Conservation (phyloP, 306 rosid genomes). For the Pterocarpus santalinus region DNA sequence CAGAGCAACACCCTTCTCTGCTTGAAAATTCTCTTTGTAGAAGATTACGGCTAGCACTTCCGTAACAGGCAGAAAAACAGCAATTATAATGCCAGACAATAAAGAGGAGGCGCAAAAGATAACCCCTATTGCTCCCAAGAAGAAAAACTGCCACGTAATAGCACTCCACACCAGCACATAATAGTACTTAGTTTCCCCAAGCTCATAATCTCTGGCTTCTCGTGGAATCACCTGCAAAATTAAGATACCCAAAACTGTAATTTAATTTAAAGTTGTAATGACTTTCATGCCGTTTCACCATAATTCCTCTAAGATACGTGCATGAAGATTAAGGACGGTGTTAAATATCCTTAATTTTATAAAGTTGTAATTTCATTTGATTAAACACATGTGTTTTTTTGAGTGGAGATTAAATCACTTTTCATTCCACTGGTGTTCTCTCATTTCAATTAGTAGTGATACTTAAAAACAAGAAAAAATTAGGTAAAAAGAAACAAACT, state of each 20-base stretch:
- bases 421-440: too few relatives aligned
- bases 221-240: slow-evolving; percentile 65
- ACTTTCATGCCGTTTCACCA: too few relatives aligned
- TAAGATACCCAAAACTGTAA: not conserved
- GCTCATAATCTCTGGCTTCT: slow-evolving; percentile 69
- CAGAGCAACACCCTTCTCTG: slow-evolving; percentile 77
- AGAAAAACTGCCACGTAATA: slow-evolving; percentile 77
- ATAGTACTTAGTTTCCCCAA: slow-evolving; percentile 70
- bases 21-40: slow-evolving; percentile 70
- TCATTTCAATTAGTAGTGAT: too few relatives aligned
- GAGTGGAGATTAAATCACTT: too few relatives aligned
- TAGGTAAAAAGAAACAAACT: too few relatives aligned
- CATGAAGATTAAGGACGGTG: too few relatives aligned
- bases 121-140: slow-evolving; percentile 80
- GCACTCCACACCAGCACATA: slow-evolving; percentile 62
- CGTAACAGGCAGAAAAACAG: slow-evolving; percentile 64
- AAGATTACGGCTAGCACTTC: slow-evolving; percentile 74
- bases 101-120: slow-evolving; percentile 77
- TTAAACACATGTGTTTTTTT: too few relatives aligned
- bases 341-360: too few relatives aligned
- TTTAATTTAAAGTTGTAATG: too few relatives aligned
- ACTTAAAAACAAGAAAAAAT: too few relatives aligned
- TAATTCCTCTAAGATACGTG: too few relatives aligned
- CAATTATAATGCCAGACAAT: slow-evolving; percentile 67
- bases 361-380: too few relatives aligned